phyloP scores from a whole-genome alignment of 148 eudicot genomes.

The Camellia lanceoleosa region DNA sequence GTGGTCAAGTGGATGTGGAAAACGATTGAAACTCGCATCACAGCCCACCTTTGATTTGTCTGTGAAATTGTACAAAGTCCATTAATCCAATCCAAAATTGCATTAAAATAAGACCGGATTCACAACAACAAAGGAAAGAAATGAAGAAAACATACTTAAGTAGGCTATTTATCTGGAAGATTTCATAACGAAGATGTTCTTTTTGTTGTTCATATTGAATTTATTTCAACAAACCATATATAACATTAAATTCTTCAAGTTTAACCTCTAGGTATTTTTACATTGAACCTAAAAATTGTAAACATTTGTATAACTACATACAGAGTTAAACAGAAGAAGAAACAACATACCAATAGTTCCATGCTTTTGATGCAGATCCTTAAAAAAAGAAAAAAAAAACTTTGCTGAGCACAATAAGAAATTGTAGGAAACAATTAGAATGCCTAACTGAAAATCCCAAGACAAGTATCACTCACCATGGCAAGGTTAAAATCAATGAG shows the following conservation, averaged over 20 bases:
- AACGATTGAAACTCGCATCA: conserved; percentile 24
- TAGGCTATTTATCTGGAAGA: background rate
- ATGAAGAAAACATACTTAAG: background rate
- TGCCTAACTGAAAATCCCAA: background rate
- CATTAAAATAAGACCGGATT: conserved; percentile 4
- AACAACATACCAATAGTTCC: conserved; percentile 46
- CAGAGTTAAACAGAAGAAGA: conserved; percentile 5
- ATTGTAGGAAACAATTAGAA: conserved; percentile 1
- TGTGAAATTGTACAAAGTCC: conserved; percentile 28
- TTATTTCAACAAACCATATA: background rate
- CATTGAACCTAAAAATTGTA: background rate
- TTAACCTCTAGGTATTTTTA: background rate
- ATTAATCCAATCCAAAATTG: background rate
- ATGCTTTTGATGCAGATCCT: conserved; percentile 74
- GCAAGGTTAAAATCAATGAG: conserved; percentile 96
- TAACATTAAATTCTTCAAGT: background rate
- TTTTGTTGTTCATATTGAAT: background rate
- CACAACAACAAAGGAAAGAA: background rate
- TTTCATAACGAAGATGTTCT: background rate
- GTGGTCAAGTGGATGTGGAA: conserved; percentile 32
- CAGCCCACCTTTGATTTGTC: conserved; percentile 37
- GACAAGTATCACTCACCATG: conserved; percentile 39
- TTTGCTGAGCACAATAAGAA: background rate
- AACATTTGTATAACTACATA: background rate
- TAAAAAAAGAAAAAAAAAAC: background rate